Conservation (phyloP, 208 protist genomes). For the Entamoeba invadens region DNA sequence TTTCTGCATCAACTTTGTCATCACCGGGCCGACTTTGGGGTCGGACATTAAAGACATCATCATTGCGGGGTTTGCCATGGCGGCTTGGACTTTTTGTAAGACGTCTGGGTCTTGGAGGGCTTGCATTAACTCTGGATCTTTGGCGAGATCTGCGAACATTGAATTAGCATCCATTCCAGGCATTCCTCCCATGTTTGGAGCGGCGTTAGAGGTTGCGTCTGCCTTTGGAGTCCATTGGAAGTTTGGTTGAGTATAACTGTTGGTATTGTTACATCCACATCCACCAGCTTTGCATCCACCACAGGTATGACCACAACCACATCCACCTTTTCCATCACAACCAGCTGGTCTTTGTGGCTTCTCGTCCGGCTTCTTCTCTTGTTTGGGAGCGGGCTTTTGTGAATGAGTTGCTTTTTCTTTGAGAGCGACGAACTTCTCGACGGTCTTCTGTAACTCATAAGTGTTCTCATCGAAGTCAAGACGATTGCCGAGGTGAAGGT, state of each 20-base stretch:
- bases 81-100: background rate
- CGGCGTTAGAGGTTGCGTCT: background rate
- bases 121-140: background rate
- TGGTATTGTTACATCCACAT: background rate
- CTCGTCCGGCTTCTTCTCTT: background rate
- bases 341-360: background rate
- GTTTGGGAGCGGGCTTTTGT: too few relatives aligned
- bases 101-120: background rate
- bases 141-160: background rate
- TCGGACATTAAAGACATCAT: background rate
- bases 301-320: background rate
- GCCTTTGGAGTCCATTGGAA: background rate
- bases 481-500: conserved; percentile 33
- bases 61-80: background rate
- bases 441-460: background rate
- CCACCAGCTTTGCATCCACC: background rate
- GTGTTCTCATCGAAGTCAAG: background rate
- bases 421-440: background rate
- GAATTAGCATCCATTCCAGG: background rate
- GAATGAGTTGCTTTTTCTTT: too few relatives aligned
- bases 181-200: background rate
- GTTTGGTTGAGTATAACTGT: background rate
- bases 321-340: background rate
- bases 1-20: background rate
- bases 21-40: background rate